Evolutionary conservation across 495 filamentous ascomycete species (phyloP).

Genomic region (Amniculicola lignicola): DNA sequence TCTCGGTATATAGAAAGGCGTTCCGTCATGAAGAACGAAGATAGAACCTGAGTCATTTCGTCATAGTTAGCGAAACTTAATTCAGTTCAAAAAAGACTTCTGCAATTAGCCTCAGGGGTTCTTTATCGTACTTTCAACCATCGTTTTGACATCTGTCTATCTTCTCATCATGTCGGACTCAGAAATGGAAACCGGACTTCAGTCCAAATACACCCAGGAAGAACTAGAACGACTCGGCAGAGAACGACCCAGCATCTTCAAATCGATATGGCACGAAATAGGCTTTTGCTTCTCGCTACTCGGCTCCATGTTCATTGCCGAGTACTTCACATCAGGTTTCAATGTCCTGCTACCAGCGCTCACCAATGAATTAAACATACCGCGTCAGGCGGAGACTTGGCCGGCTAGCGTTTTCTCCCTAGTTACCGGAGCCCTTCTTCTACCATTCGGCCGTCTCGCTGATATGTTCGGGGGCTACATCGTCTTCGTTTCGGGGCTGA

Average conservation of each 20-base stretch:
- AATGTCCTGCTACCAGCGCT: slow-evolving; percentile 76
- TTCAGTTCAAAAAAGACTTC: too few relatives aligned
- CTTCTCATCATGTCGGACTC: too few relatives aligned
- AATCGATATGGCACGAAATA: slow-evolving; percentile 57
- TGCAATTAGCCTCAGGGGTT: too few relatives aligned
- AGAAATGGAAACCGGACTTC: not conserved
- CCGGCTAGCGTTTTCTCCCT: slow-evolving; percentile 76
- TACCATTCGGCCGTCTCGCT: slow-evolving; percentile 72
- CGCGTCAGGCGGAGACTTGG: slow-evolving; percentile 65
- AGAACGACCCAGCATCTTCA: slow-evolving; percentile 66
- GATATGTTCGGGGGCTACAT: slow-evolving; percentile 67
- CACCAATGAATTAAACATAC: slow-evolving; percentile 60
- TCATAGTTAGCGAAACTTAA: too few relatives aligned
- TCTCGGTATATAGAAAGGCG: too few relatives aligned
- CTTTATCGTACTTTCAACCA: too few relatives aligned
- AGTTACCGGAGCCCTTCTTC: slow-evolving; percentile 67
- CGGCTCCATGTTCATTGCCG: slow-evolving; percentile 70
- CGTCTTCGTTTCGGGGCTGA: slow-evolving; percentile 63
- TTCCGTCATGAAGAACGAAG: too few relatives aligned
- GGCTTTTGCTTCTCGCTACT: slow-evolving; percentile 70
- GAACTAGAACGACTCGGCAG: slow-evolving; percentile 65
- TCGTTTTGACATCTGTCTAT: too few relatives aligned
- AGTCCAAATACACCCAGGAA: slow-evolving; percentile 10
- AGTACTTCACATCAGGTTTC: slow-evolving; percentile 86
- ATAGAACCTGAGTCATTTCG: too few relatives aligned